A percentile compares a stretch with the other conserved stretches of the same genome.
phyloP scores from a whole-genome alignment of 108 stramenopile species.

The Aurantiochytrium sp. region DNA sequence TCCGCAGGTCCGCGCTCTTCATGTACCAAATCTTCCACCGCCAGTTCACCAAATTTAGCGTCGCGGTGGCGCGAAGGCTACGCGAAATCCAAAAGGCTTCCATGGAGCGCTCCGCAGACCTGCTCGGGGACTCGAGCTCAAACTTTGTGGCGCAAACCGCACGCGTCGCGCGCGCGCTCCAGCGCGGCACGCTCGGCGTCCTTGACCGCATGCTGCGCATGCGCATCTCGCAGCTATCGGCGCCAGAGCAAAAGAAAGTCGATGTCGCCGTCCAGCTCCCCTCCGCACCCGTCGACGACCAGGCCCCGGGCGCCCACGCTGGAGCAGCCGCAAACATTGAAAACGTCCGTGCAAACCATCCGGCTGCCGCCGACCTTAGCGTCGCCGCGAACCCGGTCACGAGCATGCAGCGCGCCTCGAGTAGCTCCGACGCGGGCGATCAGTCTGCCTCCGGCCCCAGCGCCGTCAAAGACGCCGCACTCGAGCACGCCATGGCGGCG shows the following conservation, averaged over 20 bases:
- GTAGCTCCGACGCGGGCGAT: background rate
- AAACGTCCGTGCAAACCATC: background rate
- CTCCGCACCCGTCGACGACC: background rate
- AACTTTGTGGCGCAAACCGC: background rate
- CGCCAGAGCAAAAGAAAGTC: background rate
- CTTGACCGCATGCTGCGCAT: background rate
- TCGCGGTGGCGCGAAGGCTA: background rate
- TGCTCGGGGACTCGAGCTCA: background rate
- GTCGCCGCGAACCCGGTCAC: background rate
- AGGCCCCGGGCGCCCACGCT: background rate
- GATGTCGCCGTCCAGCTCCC: background rate
- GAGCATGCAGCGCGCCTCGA: background rate
- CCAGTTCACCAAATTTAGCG: background rate
- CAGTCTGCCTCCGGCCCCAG: background rate
- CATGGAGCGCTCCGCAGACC: background rate
- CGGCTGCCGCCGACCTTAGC: background rate
- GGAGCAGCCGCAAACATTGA: background rate
- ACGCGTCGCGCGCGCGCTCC: background rate
- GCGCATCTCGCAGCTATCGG: background rate
- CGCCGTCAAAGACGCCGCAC: background rate
- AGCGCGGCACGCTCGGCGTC: background rate
- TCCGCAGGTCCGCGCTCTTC: background rate
- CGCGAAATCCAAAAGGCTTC: background rate
- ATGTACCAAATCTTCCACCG: background rate
- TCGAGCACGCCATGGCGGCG: background rate